A percentile compares a stretch with the other conserved stretches of the same genome.
These are phyloP conservation scores for Cucumis melo DNA, from an alignment of 306 rosid genomes.

Conservation along the genomic window DNA sequence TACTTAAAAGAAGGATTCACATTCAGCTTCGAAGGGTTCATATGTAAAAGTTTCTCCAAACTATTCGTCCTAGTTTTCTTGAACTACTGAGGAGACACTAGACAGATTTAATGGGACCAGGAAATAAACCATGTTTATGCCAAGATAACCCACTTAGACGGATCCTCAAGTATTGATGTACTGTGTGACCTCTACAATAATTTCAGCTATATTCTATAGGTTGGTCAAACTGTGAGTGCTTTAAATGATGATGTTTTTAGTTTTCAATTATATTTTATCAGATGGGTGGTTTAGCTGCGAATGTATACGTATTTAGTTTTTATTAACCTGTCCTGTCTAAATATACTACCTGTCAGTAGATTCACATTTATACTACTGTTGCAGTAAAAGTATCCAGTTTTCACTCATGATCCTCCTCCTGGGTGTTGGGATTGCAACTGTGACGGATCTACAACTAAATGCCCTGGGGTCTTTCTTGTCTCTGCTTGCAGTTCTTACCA, in stretches of 20 bases:
- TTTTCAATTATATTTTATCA: neutral
- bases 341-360: neutral
- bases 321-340: neutral
- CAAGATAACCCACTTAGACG: neutral
- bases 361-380: constrained; percentile 1
- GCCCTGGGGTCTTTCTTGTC: constrained; percentile 74
- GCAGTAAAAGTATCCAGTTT: constrained; percentile 79
- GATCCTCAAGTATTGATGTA: neutral
- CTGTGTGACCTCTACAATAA: neutral
- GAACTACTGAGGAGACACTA: neutral
- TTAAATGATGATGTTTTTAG: neutral
- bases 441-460: constrained; percentile 89
- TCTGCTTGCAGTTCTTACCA: constrained; percentile 74
- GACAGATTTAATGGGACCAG: neutral
- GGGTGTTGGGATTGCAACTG: constrained; percentile 94
- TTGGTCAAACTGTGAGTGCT: neutral
- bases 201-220: neutral
- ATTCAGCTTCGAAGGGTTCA: neutral
- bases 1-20: neutral
- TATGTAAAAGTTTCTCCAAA: neutral
- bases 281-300: neutral
- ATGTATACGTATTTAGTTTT: neutral
- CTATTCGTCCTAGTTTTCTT: neutral
- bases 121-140: neutral
- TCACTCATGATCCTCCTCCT: constrained; percentile 62